phyloP scores from a whole-genome alignment of 768 basidiomycete species.

The Xerocomus potaroensis region DNA sequence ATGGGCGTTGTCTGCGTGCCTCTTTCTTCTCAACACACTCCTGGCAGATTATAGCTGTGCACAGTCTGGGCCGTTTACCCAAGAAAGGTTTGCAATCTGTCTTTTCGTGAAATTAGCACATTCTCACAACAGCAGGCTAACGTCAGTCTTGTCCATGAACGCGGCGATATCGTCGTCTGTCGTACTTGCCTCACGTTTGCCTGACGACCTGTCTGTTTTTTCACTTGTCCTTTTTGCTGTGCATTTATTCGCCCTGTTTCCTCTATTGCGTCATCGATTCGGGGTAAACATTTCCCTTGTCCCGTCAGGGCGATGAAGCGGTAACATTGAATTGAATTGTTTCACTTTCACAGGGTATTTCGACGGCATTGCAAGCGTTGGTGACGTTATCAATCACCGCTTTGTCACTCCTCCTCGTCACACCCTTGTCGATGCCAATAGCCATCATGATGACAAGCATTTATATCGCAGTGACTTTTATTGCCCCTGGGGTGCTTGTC shows the following conservation, averaged over 20 bases:
- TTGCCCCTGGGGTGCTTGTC: constrained; percentile 69
- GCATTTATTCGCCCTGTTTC: constrained; percentile 79
- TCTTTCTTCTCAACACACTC: constrained; percentile 78
- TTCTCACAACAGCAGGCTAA: constrained; percentile 49
- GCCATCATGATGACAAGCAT: constrained; percentile 48
- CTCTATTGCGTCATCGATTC: constrained; percentile 67
- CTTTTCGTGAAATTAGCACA: constrained; percentile 19
- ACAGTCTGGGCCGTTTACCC: constrained; percentile 39
- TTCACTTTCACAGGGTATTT: constrained; percentile 46
- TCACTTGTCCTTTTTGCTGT: constrained; percentile 83
- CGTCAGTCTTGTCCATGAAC: constrained; percentile 83
- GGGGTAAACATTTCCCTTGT: constrained; percentile 43
- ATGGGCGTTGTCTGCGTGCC: constrained; percentile 86
- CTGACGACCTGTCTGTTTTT: constrained; percentile 82
- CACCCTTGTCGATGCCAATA: constrained; percentile 51
- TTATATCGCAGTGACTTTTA: constrained; percentile 58
- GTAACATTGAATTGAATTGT: constrained; percentile 11
- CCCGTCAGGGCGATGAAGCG: constrained; percentile 9
- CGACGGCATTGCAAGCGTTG: constrained; percentile 41
- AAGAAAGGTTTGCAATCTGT: constrained; percentile 51
- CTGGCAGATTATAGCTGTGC: constrained; percentile 76
- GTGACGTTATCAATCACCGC: constrained; percentile 52
- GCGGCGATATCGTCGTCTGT: constrained; percentile 91
- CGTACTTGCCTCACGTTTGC: constrained; percentile 86
- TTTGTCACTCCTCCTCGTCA: constrained; percentile 49